Conservation (phyloP, 1,284 basidiomycete species). For the Cutaneotrichosporon mucoides region DNA sequence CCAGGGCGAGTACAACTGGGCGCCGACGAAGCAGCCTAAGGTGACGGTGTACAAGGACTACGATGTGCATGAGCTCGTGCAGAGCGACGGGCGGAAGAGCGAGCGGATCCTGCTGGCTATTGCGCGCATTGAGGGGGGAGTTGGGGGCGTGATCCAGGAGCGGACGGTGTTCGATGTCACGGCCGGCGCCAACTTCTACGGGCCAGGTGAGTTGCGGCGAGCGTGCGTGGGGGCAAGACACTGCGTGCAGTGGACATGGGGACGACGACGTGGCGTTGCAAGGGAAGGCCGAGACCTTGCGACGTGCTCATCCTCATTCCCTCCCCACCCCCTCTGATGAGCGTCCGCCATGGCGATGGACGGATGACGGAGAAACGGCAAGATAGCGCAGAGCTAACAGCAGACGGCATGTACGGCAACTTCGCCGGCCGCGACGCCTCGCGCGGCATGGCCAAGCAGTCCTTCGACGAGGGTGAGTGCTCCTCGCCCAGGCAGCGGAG, state of each 20-base stretch:
- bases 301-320: too few relatives aligned
- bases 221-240: too few relatives aligned
- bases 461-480: conserved; percentile 74
- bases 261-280: too few relatives aligned
- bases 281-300: neutral
- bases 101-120: conserved; percentile 78
- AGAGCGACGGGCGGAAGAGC: conserved; percentile 62
- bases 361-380: too few relatives aligned
- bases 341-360: too few relatives aligned
- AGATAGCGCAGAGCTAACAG: neutral
- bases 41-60: conserved; percentile 70
- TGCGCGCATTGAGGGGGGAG: conserved; percentile 53
- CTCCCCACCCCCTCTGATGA: too few relatives aligned
- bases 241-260: too few relatives aligned
- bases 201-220: conserved; percentile 71
- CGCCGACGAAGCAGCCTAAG: conserved; percentile 71
- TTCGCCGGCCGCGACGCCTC: conserved; percentile 93
- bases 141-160: conserved; percentile 51
- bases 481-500: too few relatives aligned
- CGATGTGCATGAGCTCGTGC: conserved; percentile 66
- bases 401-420: conserved; percentile 93
- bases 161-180: conserved; percentile 89
- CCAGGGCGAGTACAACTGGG: conserved; percentile 71
- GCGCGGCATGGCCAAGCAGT: conserved; percentile 94
- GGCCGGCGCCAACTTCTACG: conserved; percentile 82